A percentile compares a stretch with the other conserved stretches of the same genome.
phyloP scores from a whole-genome alignment of 1,284 basidiomycete species.

The Tilletia horrida region DNA sequence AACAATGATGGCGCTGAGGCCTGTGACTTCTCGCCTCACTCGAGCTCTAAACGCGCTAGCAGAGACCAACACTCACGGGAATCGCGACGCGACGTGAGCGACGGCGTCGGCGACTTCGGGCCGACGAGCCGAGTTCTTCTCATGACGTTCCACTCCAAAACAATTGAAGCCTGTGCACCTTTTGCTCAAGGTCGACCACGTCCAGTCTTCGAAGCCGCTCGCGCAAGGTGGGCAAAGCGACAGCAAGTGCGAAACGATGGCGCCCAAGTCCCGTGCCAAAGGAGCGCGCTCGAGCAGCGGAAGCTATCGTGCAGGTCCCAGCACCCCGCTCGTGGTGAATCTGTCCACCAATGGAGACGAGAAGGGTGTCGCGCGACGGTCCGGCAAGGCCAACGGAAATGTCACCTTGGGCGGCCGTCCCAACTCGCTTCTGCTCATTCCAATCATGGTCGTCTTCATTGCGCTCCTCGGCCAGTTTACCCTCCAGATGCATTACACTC shows the following conservation, averaged over 20 bases:
- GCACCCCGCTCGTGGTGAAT: not conserved
- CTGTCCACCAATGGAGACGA: not conserved
- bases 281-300: constrained; percentile 11
- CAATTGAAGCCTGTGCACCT: too few species aligned
- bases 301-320: constrained; percentile 4
- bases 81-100: not conserved
- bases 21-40: not conserved
- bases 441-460: constrained; percentile 26
- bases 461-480: constrained; percentile 32
- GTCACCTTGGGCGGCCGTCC: not conserved
- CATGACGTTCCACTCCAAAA: too few species aligned
- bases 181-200: too few species aligned
- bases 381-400: not conserved
- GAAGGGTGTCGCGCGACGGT: not conserved
- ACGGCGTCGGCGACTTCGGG: not conserved
- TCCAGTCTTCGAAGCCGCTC: too few species aligned
- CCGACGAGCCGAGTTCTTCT: constrained; percentile 13
- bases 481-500: constrained; percentile 45
- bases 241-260: not conserved
- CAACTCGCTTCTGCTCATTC: constrained; percentile 21
- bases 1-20: not conserved
- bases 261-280: constrained; percentile 10
- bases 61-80: constrained; percentile 4
- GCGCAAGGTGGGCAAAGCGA: too few species aligned
- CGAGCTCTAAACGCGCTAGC: constrained; percentile 7